Base-by-base conservation (phyloP, 768 basidiomycete genomes). In the Boletus tylopilopsis region DNA sequence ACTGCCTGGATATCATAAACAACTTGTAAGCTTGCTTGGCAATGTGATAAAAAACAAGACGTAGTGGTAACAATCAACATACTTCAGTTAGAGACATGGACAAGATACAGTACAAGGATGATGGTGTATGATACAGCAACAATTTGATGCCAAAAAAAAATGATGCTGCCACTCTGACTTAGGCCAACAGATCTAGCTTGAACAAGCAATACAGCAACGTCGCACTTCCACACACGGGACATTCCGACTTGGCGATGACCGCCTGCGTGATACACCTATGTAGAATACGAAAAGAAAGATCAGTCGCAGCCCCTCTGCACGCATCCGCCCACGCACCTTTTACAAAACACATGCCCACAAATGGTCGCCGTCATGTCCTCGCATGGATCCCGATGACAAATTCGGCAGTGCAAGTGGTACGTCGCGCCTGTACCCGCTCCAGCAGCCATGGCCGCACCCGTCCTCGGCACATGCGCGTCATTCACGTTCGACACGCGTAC, bases 261-360 rank as follows among this genome's bases (percentile, higher is more conserved):
- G 72, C 73, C 21, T 74, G 69, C 3, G 75, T 74, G 51, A 84
- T 82, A 48, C 81, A 84, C 45, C 81, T 83, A 35, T 21, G n/a
- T 6, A 0, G n/a, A 13, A 34, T 9, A 16, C 3, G 29, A 12
- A 24, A 41, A 12, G n/a, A 22, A 32, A 21, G 2, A n/a, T 9
- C 5, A 4, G 47, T 10, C 2, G 15, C 4, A 4, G 23, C 33
- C 10, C 16, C 7, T 18, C 13, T 6, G 13, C 19, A 2, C 19
- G 11, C 9, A 13, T 6, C 1, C n/a, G 7, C n/a, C 18, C 5
- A 35, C 76, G 21, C 49, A 81, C 82, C 70, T 50, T 47, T 78
- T 72, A 56, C 82, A 84, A 54, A 84, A 84, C 16, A 84, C 56
- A 53, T 84, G 82, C 4, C 82, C 82, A 56, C 82, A 84, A 64